Evolutionary conservation across 73 alveolate species (phyloP).

Genomic region (Tetrahymena elliotti): DNA sequence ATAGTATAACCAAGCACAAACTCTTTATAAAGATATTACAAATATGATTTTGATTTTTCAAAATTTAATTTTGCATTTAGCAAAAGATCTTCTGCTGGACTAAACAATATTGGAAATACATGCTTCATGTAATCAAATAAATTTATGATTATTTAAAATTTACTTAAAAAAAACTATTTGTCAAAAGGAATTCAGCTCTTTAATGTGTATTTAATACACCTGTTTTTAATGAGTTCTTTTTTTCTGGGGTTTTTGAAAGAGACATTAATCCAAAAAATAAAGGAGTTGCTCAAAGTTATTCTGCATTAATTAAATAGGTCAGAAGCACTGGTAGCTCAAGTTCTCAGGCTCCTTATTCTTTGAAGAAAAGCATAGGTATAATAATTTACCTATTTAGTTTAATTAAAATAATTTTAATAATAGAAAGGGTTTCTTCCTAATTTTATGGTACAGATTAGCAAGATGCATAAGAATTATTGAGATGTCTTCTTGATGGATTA

Average conservation of each 20-base stretch:
- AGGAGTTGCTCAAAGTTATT: slow-evolving; percentile 30
- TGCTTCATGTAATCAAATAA: slow-evolving; percentile 53
- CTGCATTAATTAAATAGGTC: slow-evolving; percentile 16
- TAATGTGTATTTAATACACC: slow-evolving; percentile 81
- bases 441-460: slow-evolving; percentile 65
- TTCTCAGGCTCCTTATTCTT: slow-evolving; percentile 28
- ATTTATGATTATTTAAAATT: background rate
- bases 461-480: slow-evolving; percentile 70
- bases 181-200: slow-evolving; percentile 68
- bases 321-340: slow-evolving; percentile 26
- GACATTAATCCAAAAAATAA: slow-evolving; percentile 6
- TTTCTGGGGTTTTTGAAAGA: background rate
- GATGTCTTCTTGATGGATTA: slow-evolving; percentile 66
- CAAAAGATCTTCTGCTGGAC: slow-evolving; percentile 30
- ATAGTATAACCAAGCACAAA: background rate
- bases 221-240: slow-evolving; percentile 79
- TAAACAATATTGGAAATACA: slow-evolving; percentile 73
- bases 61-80: background rate
- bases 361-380: slow-evolving; percentile 30
- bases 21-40: background rate
- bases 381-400: slow-evolving; percentile 10
- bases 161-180: background rate
- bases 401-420: background rate
- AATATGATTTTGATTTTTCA: background rate
- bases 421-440: slow-evolving; percentile 44